Conservation (phyloP, 129 eudicot species). For the Silybum marianum region DNA sequence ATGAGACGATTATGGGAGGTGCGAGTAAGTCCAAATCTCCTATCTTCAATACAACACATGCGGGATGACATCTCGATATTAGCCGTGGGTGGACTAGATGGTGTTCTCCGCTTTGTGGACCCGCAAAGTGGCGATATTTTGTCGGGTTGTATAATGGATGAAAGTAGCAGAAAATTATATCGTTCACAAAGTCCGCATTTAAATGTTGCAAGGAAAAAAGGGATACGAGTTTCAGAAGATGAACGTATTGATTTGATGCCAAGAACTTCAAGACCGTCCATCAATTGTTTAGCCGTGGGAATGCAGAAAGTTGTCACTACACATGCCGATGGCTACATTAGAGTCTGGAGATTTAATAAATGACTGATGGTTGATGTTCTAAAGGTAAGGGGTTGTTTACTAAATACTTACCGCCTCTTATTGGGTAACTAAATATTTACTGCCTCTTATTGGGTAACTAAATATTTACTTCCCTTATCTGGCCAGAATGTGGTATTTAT, state of each 20-base stretch:
- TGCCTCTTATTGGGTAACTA: not conserved
- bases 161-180: conserved; percentile 30
- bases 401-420: not conserved
- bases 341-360: conserved; percentile 69
- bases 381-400: not conserved
- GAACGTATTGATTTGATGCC: conserved; percentile 61
- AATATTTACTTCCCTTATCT: not conserved
- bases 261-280: conserved; percentile 55
- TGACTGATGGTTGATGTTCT: conserved; percentile 1
- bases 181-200: conserved; percentile 25
- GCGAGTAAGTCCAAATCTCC: conserved; percentile 66
- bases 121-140: conserved; percentile 63
- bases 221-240: conserved; percentile 58
- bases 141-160: conserved; percentile 55
- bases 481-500: too few relatives aligned
- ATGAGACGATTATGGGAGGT: conserved; percentile 63
- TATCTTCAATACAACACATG: conserved; percentile 71
- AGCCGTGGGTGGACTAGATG: conserved; percentile 86
- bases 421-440: not conserved
- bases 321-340: conserved; percentile 56
- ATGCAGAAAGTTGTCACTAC: conserved; percentile 82
- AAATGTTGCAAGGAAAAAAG: conserved; percentile 47
- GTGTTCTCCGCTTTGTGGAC: conserved; percentile 64
- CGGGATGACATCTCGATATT: conserved; percentile 53
- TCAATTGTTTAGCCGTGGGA: conserved; percentile 76